These are phyloP conservation scores for barley (Hordeum vulgare) DNA, from an alignment of 176 grass and related monocot genomes.

Conservation along the genomic window DNA sequence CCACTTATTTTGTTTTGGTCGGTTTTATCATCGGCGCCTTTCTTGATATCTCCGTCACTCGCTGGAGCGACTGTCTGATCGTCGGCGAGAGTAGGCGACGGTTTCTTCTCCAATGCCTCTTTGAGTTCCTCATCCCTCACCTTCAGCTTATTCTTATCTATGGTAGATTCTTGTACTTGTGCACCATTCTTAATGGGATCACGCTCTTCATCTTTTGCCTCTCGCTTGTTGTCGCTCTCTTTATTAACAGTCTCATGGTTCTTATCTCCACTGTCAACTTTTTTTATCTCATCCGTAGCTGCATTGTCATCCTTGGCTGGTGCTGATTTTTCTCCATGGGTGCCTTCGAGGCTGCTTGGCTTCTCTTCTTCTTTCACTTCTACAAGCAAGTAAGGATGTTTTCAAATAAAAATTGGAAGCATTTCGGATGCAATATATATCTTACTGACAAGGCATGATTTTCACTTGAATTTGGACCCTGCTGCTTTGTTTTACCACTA, in stretches of 20 bases:
- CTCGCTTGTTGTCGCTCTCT: no score
- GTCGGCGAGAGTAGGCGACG: neutral
- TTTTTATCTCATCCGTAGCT: neutral
- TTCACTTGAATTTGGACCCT: neutral
- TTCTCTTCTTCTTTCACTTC: neutral
- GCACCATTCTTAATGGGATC: neutral
- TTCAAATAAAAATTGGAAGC: neutral
- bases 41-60: neutral
- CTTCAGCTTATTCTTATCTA: conserved; percentile 8
- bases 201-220: neutral
- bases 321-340: neutral
- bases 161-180: neutral
- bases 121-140: neutral
- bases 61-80: neutral
- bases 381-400: neutral
- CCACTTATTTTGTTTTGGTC: neutral
- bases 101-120: neutral
- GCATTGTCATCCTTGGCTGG: neutral
- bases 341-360: neutral
- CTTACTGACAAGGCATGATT: no score
- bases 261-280: neutral
- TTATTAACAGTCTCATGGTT: neutral
- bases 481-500: neutral
- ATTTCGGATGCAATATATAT: no score
- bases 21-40: neutral